Conservation (phyloP, 306 rosid genomes). For the Castanopsis chinensis region DNA sequence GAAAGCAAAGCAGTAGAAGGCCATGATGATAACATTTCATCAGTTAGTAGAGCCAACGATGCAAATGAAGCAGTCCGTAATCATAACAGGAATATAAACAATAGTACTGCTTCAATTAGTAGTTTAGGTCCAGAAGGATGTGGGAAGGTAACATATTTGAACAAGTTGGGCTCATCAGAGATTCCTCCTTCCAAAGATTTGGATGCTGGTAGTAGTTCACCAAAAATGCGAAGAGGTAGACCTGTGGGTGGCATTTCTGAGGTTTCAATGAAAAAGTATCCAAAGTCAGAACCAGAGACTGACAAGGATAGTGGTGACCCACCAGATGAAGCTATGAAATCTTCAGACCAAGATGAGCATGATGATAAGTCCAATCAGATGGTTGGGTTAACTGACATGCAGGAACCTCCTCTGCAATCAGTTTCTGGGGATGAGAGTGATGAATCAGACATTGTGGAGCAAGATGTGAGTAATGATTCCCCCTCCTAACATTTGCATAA, state of each 20-base stretch:
- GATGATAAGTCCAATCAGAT: conserved; percentile 41
- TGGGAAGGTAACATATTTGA: conserved; percentile 36
- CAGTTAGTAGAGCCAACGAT: conserved; percentile 59
- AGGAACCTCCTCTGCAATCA: conserved; percentile 44
- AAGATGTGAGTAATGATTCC: conserved; percentile 63
- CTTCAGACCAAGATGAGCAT: conserved; percentile 33
- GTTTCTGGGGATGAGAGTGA: conserved; percentile 67
- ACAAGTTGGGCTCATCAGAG: conserved; percentile 37
- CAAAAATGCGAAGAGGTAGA: conserved; percentile 37
- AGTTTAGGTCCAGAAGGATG: conserved; percentile 44
- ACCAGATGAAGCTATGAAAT: conserved; percentile 34
- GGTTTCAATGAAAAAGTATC: conserved; percentile 25
- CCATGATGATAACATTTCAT: conserved; percentile 56
- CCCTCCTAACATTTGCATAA: neutral
- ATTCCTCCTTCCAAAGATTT: conserved; percentile 39
- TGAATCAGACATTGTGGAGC: conserved; percentile 84
- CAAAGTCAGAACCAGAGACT: conserved; percentile 49
- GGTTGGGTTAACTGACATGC: conserved; percentile 37
- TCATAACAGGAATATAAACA: conserved; percentile 39
- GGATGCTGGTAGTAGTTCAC: conserved; percentile 30
- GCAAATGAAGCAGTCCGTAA: conserved; percentile 30
- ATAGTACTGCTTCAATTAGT: conserved; percentile 56
- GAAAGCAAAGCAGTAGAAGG: conserved; percentile 51
- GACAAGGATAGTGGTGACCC: conserved; percentile 32
- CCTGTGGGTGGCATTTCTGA: conserved; percentile 29